phyloP scores from a whole-genome alignment of 768 basidiomycete genomes.

The Tulasnella sp. region DNA sequence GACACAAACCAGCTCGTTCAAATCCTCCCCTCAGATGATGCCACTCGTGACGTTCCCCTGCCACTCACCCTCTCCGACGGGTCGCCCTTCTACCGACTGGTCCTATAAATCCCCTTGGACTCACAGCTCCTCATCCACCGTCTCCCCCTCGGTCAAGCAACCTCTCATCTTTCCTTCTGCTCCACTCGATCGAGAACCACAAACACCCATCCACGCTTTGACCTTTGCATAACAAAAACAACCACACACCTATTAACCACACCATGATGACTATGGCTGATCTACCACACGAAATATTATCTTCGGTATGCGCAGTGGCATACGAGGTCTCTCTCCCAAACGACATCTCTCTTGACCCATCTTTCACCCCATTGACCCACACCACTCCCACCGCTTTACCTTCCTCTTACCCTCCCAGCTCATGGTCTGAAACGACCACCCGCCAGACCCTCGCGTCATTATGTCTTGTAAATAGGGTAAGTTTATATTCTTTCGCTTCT shows the following conservation, averaged over 20 bases:
- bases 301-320: conserved; percentile 67
- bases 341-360: conserved; percentile 63
- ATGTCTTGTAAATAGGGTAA: conserved; percentile 62
- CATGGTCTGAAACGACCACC: conserved; percentile 64
- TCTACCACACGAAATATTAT: conserved; percentile 54
- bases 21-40: not conserved
- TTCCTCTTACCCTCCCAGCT: conserved; percentile 65
- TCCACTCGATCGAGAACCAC: not conserved
- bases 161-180: not conserved
- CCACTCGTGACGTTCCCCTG: not conserved
- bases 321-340: conserved; percentile 62
- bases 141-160: not conserved
- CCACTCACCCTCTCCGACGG: not conserved
- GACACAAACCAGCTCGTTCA: not conserved
- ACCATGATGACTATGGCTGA: not conserved
- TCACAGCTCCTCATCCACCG: not conserved
- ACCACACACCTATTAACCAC: not conserved
- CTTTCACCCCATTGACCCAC: conserved; percentile 45
- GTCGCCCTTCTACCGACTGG: not conserved
- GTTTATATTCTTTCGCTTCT: not conserved
- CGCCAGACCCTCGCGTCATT: conserved; percentile 65
- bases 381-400: conserved; percentile 59
- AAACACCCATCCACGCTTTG: not conserved
- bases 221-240: not conserved
- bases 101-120: not conserved